phyloP scores from a whole-genome alignment of 352 stramenopile species.

The Phytophthora macrochlamydospora region DNA sequence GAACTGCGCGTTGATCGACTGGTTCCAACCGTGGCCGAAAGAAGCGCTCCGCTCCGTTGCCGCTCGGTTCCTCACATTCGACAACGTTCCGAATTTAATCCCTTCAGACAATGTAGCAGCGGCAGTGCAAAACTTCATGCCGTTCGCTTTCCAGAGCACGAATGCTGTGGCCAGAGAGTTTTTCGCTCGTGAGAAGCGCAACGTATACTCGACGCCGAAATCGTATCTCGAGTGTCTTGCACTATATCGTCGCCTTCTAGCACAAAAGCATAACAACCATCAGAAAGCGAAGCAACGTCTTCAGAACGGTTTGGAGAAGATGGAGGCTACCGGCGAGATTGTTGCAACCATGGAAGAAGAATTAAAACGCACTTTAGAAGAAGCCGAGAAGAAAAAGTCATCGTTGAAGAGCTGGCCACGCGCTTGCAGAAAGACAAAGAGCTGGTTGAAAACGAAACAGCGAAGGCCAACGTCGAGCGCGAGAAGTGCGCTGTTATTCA shows the following conservation, averaged over 20 bases:
- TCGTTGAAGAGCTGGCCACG: constrained; percentile 93
- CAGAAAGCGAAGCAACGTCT: constrained; percentile 78
- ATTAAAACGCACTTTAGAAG: constrained; percentile 87
- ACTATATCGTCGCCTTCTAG: constrained; percentile 83
- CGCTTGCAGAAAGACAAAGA: constrained; percentile 92
- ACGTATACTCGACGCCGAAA: constrained; percentile 94
- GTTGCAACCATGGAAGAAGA: constrained; percentile 94
- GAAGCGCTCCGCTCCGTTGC: constrained; percentile 93
- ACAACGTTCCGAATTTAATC: constrained; percentile 25
- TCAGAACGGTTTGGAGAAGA: constrained; percentile 90
- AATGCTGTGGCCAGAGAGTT: constrained; percentile 89
- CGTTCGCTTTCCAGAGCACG: constrained; percentile 93
- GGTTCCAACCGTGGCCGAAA: constrained; percentile 93
- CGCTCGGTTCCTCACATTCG: constrained; percentile 71
- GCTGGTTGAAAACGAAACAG: constrained; percentile 93
- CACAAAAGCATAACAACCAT: constrained; percentile 65
- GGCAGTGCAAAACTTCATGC: constrained; percentile 92
- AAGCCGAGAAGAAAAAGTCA: constrained; percentile 93
- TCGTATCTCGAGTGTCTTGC: constrained; percentile 93
- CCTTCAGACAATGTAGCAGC: constrained; percentile 36
- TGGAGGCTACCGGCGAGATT: constrained; percentile 87
- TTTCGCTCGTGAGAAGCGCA: constrained; percentile 71
- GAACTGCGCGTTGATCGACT: constrained; percentile 94
- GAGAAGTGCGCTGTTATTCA: constrained; percentile 93
- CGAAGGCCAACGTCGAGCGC: constrained; percentile 89